These are phyloP conservation scores for Nitzschia inconspicua DNA, from an alignment of 108 stramenopile genomes.

Conservation along the genomic window DNA sequence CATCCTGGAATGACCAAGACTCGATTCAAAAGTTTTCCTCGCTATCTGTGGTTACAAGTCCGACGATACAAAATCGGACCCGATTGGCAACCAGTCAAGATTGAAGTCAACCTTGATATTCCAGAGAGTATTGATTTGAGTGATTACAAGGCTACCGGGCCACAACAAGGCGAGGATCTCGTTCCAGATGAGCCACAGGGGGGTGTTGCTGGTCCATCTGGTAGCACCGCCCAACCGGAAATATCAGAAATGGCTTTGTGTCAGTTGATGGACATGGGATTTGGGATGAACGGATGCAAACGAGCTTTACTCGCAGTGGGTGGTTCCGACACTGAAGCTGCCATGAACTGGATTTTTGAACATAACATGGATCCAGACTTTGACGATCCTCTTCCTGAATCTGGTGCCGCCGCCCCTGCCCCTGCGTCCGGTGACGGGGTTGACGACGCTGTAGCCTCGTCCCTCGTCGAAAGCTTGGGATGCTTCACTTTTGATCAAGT, in stretches of 20 bases:
- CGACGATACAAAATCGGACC: slow-evolving; percentile 90
- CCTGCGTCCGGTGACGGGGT: slow-evolving; percentile 31
- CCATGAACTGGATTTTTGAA: slow-evolving; percentile 97
- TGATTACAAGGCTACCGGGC: slow-evolving; percentile 59
- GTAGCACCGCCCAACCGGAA: slow-evolving; percentile 27
- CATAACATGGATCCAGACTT: slow-evolving; percentile 97
- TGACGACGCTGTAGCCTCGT: slow-evolving; percentile 73
- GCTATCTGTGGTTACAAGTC: slow-evolving; percentile 91
- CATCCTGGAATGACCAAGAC: slow-evolving; percentile 49
- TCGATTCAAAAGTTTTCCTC: slow-evolving; percentile 87
- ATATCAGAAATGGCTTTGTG: slow-evolving; percentile 79
- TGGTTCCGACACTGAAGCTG: slow-evolving; percentile 87
- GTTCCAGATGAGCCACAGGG: slow-evolving; percentile 68
- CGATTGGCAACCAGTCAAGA: slow-evolving; percentile 93
- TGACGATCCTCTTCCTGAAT: slow-evolving; percentile 88
- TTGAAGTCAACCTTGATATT: slow-evolving; percentile 94
- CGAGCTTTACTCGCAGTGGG: slow-evolving; percentile 89
- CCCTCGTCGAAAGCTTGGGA: slow-evolving; percentile 81
- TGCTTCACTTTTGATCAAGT: slow-evolving; percentile 93
- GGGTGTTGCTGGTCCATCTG: slow-evolving; percentile 10
- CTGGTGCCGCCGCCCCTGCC: slow-evolving; percentile 25
- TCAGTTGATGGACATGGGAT: slow-evolving; percentile 97
- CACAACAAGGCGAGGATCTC: slow-evolving; percentile 80
- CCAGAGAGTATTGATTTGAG: slow-evolving; percentile 85
- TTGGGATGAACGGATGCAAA: slow-evolving; percentile 91